Base-by-base conservation (phyloP, 345 rosid species). In the Pistacia integerrima region DNA sequence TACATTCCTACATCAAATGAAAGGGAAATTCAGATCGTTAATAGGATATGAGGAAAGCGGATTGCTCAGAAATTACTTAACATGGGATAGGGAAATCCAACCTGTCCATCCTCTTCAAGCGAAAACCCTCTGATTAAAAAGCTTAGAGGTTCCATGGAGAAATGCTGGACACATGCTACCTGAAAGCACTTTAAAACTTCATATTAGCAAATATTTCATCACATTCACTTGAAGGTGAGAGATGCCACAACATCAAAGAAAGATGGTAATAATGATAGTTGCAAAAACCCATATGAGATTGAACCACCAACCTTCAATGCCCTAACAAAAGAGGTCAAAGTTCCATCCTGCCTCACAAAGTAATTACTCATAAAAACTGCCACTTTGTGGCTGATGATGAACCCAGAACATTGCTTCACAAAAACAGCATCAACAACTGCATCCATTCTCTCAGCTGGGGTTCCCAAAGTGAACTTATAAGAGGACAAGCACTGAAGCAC, bases 151-250 rank as follows among this genome's bases (percentile, higher is more conserved):
- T 90, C 97, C 79, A 76, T 51, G 68, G 87, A 86, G 80, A 96
- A 93, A 81, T 96, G 98, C 64, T 91, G 94, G 77, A 79, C 88
- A 80, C 98, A 96, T 52, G 98, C 97, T 76, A 92, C 87, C 99
- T 96, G 93, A 70, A 81, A 73, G 48, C 33, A 73, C 28, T 11
- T 54, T 28, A 33, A 68, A 85, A 82, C 49, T 67, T 36, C 72
- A 74, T 2, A 52, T 69, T 72, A 82, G 78, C 72, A 79, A 36
- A 56, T 11, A 58, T 64, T 41, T 35, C 28, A 51, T 33, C 54
- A 79, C 6, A n/a, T 70, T 61, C 48, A 67, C 41, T 44, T 22
- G 63, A 61, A 17, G 73, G 57, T 64, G 13, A 77, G 69, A 70
- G 35, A 68, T 75, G 20, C 52, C 72, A 48, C 52, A 8, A 55